These are phyloP conservation scores for Ormosia emarginata DNA, from an alignment of 306 rosid species.

Conservation along the genomic window DNA sequence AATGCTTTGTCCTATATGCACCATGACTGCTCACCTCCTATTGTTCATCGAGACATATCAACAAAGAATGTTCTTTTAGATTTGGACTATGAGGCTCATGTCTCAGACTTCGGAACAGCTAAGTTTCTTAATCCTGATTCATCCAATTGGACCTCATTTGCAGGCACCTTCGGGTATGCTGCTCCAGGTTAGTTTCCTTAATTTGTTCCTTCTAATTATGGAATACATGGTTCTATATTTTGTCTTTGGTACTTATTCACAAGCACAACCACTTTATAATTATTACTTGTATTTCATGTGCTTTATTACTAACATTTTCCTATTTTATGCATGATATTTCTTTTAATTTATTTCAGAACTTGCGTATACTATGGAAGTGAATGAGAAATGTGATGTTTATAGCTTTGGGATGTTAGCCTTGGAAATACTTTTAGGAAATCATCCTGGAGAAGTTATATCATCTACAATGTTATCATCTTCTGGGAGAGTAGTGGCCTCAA, in stretches of 20 bases:
- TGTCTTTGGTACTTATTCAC: neutral
- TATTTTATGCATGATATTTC: neutral
- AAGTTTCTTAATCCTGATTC: slow-evolving; percentile 11
- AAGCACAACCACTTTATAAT: neutral
- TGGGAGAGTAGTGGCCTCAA: neutral
- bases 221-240: neutral
- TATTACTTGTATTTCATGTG: neutral
- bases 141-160: slow-evolving; percentile 12
- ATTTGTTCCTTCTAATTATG: neutral
- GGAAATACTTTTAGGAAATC: slow-evolving; percentile 22
- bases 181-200: slow-evolving; percentile 17
- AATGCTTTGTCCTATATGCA: slow-evolving; percentile 27
- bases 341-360: neutral
- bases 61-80: slow-evolving; percentile 17
- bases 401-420: slow-evolving; percentile 13
- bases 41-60: slow-evolving; percentile 18
- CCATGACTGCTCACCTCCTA: slow-evolving; percentile 16
- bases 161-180: slow-evolving; percentile 21
- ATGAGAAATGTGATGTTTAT: slow-evolving; percentile 19
- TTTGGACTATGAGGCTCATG: slow-evolving; percentile 4
- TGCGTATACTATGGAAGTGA: neutral
- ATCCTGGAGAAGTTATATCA: neutral
- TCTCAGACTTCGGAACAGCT: slow-evolving; percentile 19
- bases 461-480: neutral
- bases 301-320: neutral